Conservation (phyloP, 2,329 filamentous ascomycete species). For the Chaetomiaceae sp. region DNA sequence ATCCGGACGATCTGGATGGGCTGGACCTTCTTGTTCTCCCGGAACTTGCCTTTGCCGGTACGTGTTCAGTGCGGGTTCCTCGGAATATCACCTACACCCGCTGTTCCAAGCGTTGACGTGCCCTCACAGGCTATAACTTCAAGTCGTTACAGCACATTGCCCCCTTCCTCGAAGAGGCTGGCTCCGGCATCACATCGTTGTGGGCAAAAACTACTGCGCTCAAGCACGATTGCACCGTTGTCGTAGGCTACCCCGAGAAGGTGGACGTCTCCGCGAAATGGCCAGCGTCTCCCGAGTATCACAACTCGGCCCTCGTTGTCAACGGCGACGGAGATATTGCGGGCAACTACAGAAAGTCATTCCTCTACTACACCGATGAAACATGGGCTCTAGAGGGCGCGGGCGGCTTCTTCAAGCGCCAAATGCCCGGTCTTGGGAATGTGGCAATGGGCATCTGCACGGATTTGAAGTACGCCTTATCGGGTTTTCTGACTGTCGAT, state of each 20-base stretch:
- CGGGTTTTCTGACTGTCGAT: not conserved
- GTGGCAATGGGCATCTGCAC: conserved; percentile 60
- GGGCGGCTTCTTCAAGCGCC: conserved; percentile 45
- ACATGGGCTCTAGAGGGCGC: conserved; percentile 56
- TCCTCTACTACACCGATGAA: conserved; percentile 57
- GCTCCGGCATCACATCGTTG: conserved; percentile 61
- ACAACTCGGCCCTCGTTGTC: conserved; percentile 53
- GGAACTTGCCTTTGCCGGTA: conserved; percentile 71
- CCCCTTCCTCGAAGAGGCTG: conserved; percentile 63
- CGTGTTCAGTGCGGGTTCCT: conserved; percentile 24
- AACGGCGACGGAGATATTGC: conserved; percentile 56
- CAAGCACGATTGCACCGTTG: conserved; percentile 63
- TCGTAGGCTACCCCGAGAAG: conserved; percentile 71
- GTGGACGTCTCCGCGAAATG: conserved; percentile 48
- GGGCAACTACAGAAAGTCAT: conserved; percentile 57
- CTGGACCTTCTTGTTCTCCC: conserved; percentile 70
- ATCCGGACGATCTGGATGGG: conserved; percentile 54
- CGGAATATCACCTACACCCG: not conserved
- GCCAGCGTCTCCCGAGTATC: conserved; percentile 51
- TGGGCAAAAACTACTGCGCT: conserved; percentile 67
- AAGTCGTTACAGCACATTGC: conserved; percentile 61
- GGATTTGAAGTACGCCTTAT: conserved; percentile 53
- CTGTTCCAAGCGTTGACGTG: not conserved
- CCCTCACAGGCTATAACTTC: conserved; percentile 67
- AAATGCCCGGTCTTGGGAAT: conserved; percentile 46